These are phyloP conservation scores for Oenanthe sinensis DNA, from an alignment of 129 eudicot species.

Conservation along the genomic window DNA sequence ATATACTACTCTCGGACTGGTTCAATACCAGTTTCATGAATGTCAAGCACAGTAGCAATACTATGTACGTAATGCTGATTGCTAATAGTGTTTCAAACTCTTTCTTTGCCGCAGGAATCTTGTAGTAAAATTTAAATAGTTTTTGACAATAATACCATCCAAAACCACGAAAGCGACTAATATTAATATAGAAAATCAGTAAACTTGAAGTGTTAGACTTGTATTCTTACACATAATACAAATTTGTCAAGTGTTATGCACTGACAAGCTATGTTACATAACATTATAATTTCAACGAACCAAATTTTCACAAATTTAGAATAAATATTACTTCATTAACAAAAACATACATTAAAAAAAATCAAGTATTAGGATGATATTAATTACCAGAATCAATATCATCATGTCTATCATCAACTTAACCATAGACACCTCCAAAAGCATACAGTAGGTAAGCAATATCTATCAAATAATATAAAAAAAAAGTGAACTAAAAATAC, in stretches of 20 bases:
- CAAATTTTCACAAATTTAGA: not conserved
- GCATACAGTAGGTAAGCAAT: not conserved
- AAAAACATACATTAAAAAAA: too few relatives aligned
- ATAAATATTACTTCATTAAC: too few relatives aligned
- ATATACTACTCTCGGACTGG: too few relatives aligned
- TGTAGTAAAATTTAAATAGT: not conserved
- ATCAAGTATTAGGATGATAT: too few relatives aligned
- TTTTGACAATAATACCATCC: not conserved
- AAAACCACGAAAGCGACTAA: not conserved
- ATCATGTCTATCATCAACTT: not conserved
- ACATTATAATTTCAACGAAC: not conserved
- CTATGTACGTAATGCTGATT: not conserved
- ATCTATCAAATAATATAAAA: not conserved
- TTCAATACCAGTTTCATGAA: too few relatives aligned
- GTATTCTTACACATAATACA: not conserved
- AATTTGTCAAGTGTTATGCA: not conserved
- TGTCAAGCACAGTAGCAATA: not conserved
- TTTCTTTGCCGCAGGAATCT: not conserved
- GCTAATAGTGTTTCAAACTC: not conserved
- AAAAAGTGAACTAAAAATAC: not conserved
- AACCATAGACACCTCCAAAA: not conserved
- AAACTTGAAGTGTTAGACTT: constrained; percentile 2
- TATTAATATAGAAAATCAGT: not conserved
- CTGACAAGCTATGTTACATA: not conserved
- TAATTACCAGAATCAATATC: not conserved